Percentiles rank a stretch among this genome's conserved stretches.
Conservation (phyloP, 441 rosid species). For the Aleurites moluccanus region DNA sequence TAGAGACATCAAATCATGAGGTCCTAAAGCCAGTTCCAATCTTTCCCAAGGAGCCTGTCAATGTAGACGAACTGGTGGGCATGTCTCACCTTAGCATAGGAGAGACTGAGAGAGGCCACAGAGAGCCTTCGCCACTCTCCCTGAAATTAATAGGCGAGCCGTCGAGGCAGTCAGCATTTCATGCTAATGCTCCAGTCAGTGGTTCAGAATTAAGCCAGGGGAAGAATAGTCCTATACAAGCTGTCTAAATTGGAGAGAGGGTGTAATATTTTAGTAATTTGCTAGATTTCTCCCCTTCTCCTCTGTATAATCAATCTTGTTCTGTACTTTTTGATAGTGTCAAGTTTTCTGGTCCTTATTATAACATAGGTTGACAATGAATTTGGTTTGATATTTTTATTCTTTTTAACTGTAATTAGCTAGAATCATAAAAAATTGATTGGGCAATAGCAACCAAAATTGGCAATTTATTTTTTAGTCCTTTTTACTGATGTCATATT, state of each 20-base stretch:
- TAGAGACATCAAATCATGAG: slow-evolving; percentile 51
- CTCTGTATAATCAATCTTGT: slow-evolving; percentile 25
- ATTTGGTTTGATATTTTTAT: slow-evolving; percentile 30
- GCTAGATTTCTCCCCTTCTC: neutral
- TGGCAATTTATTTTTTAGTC: neutral
- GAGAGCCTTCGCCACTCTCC: slow-evolving; percentile 58
- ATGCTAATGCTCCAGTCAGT: slow-evolving; percentile 55
- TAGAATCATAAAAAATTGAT: slow-evolving; percentile 27
- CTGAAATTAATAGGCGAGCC: slow-evolving; percentile 70
- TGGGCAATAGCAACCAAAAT: slow-evolving; percentile 19
- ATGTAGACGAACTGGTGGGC: slow-evolving; percentile 73
- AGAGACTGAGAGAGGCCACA: slow-evolving; percentile 39
- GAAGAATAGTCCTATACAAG: slow-evolving; percentile 67
- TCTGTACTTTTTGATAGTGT: neutral
- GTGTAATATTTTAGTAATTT: neutral
- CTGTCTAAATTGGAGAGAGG: slow-evolving; percentile 38
- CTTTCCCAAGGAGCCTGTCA: slow-evolving; percentile 67
- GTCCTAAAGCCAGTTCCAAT: slow-evolving; percentile 72
- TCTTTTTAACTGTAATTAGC: slow-evolving; percentile 45
- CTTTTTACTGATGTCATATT: too few relatives aligned
- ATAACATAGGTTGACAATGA: slow-evolving; percentile 26
- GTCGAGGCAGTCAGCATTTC: slow-evolving; percentile 76
- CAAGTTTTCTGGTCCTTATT: slow-evolving; percentile 20
- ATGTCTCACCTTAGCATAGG: slow-evolving; percentile 76
- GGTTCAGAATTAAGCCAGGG: slow-evolving; percentile 54